phyloP scores from a whole-genome alignment of 768 basidiomycete genomes.

The Leccinum variicolor region DNA sequence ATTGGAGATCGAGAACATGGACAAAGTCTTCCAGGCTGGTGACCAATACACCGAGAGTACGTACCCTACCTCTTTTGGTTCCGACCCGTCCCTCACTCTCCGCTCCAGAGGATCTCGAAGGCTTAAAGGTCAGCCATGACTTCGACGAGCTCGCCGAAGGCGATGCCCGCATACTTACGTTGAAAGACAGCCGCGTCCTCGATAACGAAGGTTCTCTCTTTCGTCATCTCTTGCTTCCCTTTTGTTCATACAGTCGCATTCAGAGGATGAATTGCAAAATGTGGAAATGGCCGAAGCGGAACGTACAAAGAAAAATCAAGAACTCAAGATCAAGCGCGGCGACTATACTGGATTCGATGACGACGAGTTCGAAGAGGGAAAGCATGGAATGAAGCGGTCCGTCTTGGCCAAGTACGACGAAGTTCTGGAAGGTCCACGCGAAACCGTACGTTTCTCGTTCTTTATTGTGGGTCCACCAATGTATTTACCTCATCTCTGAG shows the following conservation, averaged over 20 bases:
- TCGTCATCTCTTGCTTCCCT: not conserved
- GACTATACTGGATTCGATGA: conserved; percentile 98
- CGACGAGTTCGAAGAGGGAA: conserved; percentile 81
- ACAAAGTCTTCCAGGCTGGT: conserved; percentile 58
- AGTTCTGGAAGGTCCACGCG: conserved; percentile 70
- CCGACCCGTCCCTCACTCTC: not conserved
- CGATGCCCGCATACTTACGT: conserved; percentile 91
- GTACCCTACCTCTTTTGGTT: conserved; percentile 23
- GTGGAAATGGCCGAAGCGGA: conserved; percentile 92
- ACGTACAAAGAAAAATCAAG: conserved; percentile 70
- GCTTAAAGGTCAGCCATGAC: conserved; percentile 96
- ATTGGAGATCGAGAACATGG: conserved; percentile 81
- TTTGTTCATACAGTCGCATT: not conserved
- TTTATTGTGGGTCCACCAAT: not conserved
- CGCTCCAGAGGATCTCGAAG: conserved; percentile 77
- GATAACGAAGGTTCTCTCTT: conserved; percentile 50
- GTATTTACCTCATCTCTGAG: not conserved
- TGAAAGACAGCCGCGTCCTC: conserved; percentile 75
- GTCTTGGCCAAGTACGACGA: conserved; percentile 91
- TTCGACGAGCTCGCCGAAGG: conserved; percentile 91
- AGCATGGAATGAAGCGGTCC: conserved; percentile 75
- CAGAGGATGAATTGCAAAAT: conserved; percentile 98
- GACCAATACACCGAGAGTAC: conserved; percentile 86
- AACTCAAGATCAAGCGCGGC: conserved; percentile 83
- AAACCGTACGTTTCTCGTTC: conserved; percentile 48